Evolutionary conservation across 805 yeast genomes (phyloP), one percentile per base, ranked within the genome.

Genomic region (Candida montana): DNA sequence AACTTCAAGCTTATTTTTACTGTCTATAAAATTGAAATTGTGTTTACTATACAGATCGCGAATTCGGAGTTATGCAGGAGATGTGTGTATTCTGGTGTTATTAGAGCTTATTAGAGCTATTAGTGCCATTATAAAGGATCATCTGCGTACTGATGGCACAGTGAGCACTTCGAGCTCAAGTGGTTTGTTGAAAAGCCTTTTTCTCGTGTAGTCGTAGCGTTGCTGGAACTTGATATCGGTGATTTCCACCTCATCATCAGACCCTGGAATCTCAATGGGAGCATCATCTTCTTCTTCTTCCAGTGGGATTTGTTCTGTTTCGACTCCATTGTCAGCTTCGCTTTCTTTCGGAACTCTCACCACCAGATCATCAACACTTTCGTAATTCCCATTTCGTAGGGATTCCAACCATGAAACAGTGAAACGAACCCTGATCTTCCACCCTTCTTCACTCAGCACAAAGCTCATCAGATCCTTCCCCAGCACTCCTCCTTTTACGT

Each of bases 151-250:
- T 21, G 24, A 21, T 31, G 52, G 50, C 13, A 46, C 44, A 21
- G 45, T 44, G 10, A 56, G 31, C 2, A 56, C 49, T 34, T 55
- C 55, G 23, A 55, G 40, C n/a, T 47, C 37, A 2, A 56, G 27
- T 8, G 57, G 53, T 31, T 31, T 39, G 17, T 21, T 30, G 6
- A 49, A 37, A 1, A 52, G 42, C 4, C 15, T 42, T 16, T 39
- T 24, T 20, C 35, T 40, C 12, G 42, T 45, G 41, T 55, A 56
- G 21, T 40, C 47, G 40, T 49, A 52, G 30, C 45, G 51, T 27
- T 49, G 51, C 1, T 46, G 38, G 21, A 35, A 41, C 31, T 56
- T 55, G 19, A 33, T 35, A 10, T 53, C 59, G 5, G 31, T 24
- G 35, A 45, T 24, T 37, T 45, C 53, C 23, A 39, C 54, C 42